Percentiles rank a stretch among this genome's conserved stretches.
Conservation (phyloP, 148 eudicot genomes). For the Talinum fruticosum region DNA sequence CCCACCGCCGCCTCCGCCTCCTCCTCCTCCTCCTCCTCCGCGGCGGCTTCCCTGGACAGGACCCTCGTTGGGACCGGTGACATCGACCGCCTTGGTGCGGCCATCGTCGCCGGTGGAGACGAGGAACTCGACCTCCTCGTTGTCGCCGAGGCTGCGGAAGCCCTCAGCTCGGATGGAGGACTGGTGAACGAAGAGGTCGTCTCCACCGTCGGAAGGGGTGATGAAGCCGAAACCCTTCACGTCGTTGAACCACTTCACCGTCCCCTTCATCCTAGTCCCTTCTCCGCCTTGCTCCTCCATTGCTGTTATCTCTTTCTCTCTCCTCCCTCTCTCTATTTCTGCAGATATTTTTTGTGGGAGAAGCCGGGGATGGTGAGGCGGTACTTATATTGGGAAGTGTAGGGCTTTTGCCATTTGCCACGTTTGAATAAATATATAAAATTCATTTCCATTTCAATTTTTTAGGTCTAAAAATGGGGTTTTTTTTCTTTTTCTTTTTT, state of each 20-base stretch:
- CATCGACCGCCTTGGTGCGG: slow-evolving; percentile 44
- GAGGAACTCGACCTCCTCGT: slow-evolving; percentile 44
- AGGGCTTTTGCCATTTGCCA: slow-evolving; percentile 13
- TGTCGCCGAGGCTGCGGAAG: slow-evolving; percentile 51
- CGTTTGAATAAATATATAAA: background rate
- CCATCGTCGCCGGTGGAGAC: slow-evolving; percentile 47
- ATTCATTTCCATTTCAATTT: background rate
- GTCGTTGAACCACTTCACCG: slow-evolving; percentile 60
- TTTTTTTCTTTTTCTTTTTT: background rate
- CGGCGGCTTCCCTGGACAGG: slow-evolving; percentile 44
- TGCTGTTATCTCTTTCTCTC: background rate
- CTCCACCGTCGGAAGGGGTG: slow-evolving; percentile 52
- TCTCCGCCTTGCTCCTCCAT: slow-evolving; percentile 29
- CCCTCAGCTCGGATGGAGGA: slow-evolving; percentile 55
- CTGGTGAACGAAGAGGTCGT: slow-evolving; percentile 62
- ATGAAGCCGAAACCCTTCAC: slow-evolving; percentile 57
- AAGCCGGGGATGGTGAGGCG: slow-evolving; percentile 7
- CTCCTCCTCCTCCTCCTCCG: slow-evolving; percentile 44
- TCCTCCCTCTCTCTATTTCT: background rate
- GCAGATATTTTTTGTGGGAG: slow-evolving; percentile 11
- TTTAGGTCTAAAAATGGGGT: background rate
- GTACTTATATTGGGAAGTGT: slow-evolving; percentile 25
- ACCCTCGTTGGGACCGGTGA: slow-evolving; percentile 37
- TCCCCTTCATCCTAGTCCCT: slow-evolving; percentile 31
- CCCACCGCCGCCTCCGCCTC: slow-evolving; percentile 17